phyloP scores from a whole-genome alignment of 345 rosid genomes.

The Lenwebbia sp. region DNA sequence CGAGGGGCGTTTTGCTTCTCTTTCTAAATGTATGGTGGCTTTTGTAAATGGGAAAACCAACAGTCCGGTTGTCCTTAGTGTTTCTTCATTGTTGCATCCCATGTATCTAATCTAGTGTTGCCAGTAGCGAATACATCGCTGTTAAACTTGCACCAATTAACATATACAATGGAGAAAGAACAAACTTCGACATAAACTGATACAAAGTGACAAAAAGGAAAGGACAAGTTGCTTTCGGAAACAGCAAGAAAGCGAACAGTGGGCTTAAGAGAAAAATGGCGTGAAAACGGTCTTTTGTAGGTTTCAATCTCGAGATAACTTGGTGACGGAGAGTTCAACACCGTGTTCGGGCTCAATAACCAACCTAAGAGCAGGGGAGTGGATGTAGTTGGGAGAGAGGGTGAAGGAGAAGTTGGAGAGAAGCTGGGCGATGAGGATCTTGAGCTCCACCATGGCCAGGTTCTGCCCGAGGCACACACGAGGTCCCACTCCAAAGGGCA shows the following conservation, averaged over 20 bases:
- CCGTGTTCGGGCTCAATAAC: conserved; percentile 34
- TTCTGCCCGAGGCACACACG: conserved; percentile 38
- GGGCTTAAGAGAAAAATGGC: background rate
- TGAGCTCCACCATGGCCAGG: conserved; percentile 38
- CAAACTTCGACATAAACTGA: background rate
- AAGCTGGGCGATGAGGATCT: conserved; percentile 16
- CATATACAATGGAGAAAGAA: background rate
- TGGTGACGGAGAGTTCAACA: conserved; percentile 20
- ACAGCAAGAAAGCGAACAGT: background rate
- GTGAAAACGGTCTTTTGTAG: background rate
- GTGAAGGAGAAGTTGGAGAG: conserved; percentile 24
- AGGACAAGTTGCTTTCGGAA: background rate
- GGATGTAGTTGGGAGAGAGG: conserved; percentile 20
- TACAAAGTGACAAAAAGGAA: background rate
- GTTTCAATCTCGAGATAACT: background rate
- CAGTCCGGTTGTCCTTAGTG: background rate
- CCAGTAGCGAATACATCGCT: background rate
- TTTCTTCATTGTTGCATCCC: background rate
- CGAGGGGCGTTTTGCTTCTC: background rate
- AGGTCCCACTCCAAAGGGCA: conserved; percentile 44
- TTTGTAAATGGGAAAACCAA: background rate
- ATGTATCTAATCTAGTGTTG: background rate
- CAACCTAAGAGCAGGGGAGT: conserved; percentile 19
- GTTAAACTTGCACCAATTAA: background rate
- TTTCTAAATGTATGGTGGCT: background rate